These are phyloP conservation scores for Lactifluus piperatus DNA, from an alignment of 768 basidiomycete genomes.

Conservation along the genomic window DNA sequence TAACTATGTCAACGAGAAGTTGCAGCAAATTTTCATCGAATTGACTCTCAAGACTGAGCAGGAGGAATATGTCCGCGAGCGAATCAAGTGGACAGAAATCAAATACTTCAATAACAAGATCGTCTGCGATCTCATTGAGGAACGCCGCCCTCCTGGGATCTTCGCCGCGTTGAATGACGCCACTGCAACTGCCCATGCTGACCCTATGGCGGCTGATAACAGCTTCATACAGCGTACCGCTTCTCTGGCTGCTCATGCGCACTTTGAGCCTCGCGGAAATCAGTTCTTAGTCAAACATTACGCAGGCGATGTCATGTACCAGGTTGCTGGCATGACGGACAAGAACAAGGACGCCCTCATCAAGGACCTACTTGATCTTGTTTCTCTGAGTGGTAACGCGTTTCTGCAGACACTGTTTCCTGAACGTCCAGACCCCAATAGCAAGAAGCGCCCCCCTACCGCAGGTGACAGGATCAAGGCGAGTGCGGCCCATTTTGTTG, in stretches of 20 bases:
- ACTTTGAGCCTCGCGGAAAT: conserved; percentile 89
- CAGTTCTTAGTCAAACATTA: conserved; percentile 97
- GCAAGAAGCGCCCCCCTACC: conserved; percentile 96
- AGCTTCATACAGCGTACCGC: conserved; percentile 92
- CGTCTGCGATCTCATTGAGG: conserved; percentile 97
- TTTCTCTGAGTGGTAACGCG: conserved; percentile 68
- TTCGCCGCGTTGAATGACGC: conserved; percentile 98
- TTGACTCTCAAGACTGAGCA: conserved; percentile 98
- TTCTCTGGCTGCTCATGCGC: conserved; percentile 71
- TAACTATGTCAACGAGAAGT: conserved; percentile 99
- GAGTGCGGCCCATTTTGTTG: conserved; percentile 10
- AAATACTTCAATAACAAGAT: conserved; percentile 99
- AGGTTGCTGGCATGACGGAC: conserved; percentile 96
- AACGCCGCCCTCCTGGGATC: conserved; percentile 90
- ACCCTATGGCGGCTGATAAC: conserved; percentile 91
- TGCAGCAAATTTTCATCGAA: conserved; percentile 99
- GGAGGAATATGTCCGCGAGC: conserved; percentile 96
- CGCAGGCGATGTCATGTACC: conserved; percentile 98
- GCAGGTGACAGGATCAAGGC: conserved; percentile 98
- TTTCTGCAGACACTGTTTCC: conserved; percentile 89
- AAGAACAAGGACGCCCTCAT: conserved; percentile 98
- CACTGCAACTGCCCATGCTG: conserved; percentile 97
- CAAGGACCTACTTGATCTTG: conserved; percentile 89
- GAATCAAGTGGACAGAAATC: conserved; percentile 99
- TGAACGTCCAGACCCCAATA: conserved; percentile 90